Evolutionary conservation across 768 basidiomycete species (phyloP).

Genomic region (Amyloporia xantha): DNA sequence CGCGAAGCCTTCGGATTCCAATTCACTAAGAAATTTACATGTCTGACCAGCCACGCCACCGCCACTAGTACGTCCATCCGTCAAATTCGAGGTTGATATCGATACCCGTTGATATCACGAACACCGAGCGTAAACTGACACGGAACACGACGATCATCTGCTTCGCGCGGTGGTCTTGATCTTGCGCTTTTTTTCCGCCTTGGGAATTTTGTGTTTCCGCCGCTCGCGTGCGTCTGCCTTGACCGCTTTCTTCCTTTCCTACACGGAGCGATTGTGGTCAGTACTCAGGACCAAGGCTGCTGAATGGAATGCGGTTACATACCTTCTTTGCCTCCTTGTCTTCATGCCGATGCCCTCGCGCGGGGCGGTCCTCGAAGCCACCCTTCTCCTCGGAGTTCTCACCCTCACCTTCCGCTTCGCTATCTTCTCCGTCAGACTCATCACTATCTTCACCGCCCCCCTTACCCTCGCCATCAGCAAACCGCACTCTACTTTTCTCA

Average conservation of each 20-base stretch:
- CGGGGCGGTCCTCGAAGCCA: slow-evolving; percentile 43
- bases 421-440: slow-evolving; percentile 17
- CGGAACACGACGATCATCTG: slow-evolving; percentile 10
- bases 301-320: neutral
- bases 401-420: slow-evolving; percentile 18
- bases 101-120: neutral
- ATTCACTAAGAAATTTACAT: too few relatives aligned
- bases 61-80: neutral
- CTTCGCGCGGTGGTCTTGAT: slow-evolving; percentile 46
- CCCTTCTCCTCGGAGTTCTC: slow-evolving; percentile 30
- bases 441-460: slow-evolving; percentile 7
- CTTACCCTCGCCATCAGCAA: slow-evolving; percentile 5
- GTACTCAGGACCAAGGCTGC: neutral
- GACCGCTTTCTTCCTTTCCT: slow-evolving; percentile 89
- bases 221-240: slow-evolving; percentile 86
- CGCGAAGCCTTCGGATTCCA: too few relatives aligned
- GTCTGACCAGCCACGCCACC: neutral
- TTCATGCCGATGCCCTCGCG: slow-evolving; percentile 88
- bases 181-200: slow-evolving; percentile 85
- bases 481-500: slow-evolving; percentile 5
- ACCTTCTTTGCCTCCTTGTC: slow-evolving; percentile 91
- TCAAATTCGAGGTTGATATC: neutral
- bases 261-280: neutral
- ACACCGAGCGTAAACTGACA: neutral
- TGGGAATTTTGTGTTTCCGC: slow-evolving; percentile 91